Evolutionary conservation across 495 filamentous ascomycete species (phyloP), one percentile per base, ranked within the genome.

Genomic region (Geopyxis carbonaria): DNA sequence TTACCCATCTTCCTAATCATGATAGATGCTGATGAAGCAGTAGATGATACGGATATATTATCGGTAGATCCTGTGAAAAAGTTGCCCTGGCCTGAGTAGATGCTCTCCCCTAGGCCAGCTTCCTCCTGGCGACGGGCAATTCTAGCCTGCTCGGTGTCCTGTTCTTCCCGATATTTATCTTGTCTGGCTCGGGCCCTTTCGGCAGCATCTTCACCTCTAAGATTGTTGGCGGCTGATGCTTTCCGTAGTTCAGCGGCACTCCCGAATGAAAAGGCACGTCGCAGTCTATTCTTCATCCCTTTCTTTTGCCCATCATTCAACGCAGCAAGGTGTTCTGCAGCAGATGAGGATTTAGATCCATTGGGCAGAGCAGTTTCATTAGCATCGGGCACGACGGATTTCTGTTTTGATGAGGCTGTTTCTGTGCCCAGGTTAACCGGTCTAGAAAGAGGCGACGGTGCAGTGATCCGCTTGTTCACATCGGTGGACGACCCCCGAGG

Each of bases 1-100:
- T 82, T 80, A 50, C 89, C 91, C 91, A 99, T 95, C 66, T 99
- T 99, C 21, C 89, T 75, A 53, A 99, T 86, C 89, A 99, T 99
- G 46, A 99, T 78, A 24, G 91, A 95, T 18, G 89, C 89, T 15
- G 89, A 99, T 5, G 91, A 95, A 21, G 89, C 89, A 13, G 89
- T 95, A 9, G 91, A 95, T 3, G 87, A 94, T 39, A 99, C 84
- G 2, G 91, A 95, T 11, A 99, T 58, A 44, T 95, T 93, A 61
- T 99, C 89, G 5, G 85, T 95, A 21, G 89, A 97, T 18, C 84
- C 80, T 16, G 76, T 68, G 58, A 94, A 94, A 43, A 87, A 70
- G 45, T 76, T 74, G 13, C 76, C 76, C 46, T 89, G 84, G 20
- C 86, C 83, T 28, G 73, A 75, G 59, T 99, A 99, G 48, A 99